These are phyloP conservation scores for Coccomyxa sp. DNA, from an alignment of 139 green algal genomes.

Conservation along the genomic window DNA sequence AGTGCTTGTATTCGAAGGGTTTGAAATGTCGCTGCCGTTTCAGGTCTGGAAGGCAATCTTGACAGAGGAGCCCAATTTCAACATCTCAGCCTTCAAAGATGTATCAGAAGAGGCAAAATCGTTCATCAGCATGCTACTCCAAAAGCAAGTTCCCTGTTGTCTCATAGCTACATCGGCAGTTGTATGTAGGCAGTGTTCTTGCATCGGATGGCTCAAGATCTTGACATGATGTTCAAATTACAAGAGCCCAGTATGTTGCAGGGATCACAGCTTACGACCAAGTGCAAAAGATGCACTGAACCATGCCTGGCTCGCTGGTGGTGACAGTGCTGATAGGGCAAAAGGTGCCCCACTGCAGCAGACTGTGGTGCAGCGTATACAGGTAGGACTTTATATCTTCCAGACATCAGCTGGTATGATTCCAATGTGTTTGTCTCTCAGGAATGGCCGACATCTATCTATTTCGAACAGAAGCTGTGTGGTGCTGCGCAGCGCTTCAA, in stretches of 20 bases:
- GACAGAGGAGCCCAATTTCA: slow-evolving; percentile 63
- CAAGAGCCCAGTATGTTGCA: slow-evolving; percentile 16
- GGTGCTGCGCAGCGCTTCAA: slow-evolving; percentile 55
- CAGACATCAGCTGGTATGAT: neutral
- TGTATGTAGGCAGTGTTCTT: neutral
- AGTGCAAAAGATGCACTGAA: slow-evolving; percentile 65
- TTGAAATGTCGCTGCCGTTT: neutral
- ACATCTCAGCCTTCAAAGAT: slow-evolving; percentile 47
- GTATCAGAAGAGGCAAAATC: slow-evolving; percentile 73
- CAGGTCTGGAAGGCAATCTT: slow-evolving; percentile 71
- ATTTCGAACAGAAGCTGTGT: neutral
- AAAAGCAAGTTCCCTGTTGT: slow-evolving; percentile 46
- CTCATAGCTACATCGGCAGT: neutral
- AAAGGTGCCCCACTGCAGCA: slow-evolving; percentile 42
- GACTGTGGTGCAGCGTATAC: slow-evolving; percentile 81
- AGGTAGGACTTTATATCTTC: slow-evolving; percentile 34
- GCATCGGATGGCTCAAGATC: neutral
- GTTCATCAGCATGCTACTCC: slow-evolving; percentile 74
- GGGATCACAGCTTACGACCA: slow-evolving; percentile 61
- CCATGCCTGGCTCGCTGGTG: slow-evolving; percentile 72
- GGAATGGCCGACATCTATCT: neutral
- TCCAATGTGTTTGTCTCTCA: neutral
- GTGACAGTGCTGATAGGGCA: slow-evolving; percentile 23
- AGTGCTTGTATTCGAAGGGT: too few species aligned
- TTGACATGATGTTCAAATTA: neutral